A percentile compares a stretch with the other conserved stretches of the same genome.
Evolutionary conservation across 1,284 basidiomycete genomes (phyloP).

Genomic region (Cryptococcus sp.): DNA sequence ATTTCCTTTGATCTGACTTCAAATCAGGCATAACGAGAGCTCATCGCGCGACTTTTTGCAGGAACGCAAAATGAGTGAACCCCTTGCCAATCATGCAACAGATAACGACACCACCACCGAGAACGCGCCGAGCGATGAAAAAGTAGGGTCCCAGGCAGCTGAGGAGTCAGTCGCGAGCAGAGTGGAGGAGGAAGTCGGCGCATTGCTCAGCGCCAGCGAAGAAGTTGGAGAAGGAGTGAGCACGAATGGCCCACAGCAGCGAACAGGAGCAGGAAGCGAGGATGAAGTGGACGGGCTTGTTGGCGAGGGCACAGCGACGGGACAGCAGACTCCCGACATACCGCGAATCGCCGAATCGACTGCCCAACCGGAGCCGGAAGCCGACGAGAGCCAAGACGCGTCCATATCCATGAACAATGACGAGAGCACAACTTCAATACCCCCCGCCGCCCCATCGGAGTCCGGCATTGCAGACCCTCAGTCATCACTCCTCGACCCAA

Average conservation of each 20-base stretch:
- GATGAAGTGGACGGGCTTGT: slow-evolving; percentile 24
- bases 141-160: background rate
- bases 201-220: no score
- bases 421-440: no score
- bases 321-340: background rate
- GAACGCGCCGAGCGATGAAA: slow-evolving; percentile 1
- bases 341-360: slow-evolving; percentile 2
- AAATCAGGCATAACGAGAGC: no score
- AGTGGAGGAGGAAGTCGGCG: background rate
- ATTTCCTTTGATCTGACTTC: no score
- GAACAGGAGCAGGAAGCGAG: slow-evolving; percentile 17
- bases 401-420: no score
- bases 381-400: no score
- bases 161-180: background rate
- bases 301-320: slow-evolving; percentile 14
- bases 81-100: slow-evolving; percentile 13
- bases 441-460: no score
- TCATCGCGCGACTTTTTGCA: slow-evolving; percentile 1
- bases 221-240: no score
- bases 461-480: no score
- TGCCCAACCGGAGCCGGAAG: slow-evolving; percentile 1
- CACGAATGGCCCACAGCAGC: background rate
- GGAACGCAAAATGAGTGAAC: slow-evolving; percentile 31
- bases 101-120: slow-evolving; percentile 8
- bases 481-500: slow-evolving; percentile 1